These are phyloP conservation scores for Aspergillus fumigatus DNA, from an alignment of 2,329 filamentous ascomycete species.

Conservation along the genomic window DNA sequence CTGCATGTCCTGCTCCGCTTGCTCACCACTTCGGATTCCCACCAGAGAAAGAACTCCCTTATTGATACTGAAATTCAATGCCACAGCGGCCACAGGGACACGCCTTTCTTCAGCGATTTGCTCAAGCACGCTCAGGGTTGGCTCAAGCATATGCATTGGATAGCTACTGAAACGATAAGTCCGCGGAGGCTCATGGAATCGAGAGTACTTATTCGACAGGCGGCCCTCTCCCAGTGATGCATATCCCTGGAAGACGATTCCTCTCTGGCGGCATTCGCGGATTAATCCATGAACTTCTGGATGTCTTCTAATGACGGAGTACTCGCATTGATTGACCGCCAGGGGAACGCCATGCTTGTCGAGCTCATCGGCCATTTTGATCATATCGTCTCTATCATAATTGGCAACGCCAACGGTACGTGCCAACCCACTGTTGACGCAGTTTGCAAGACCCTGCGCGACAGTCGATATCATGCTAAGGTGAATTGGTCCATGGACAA, in stretches of 20 bases:
- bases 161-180: slow-evolving; percentile 40
- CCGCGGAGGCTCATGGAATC: slow-evolving; percentile 34
- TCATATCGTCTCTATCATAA: slow-evolving; percentile 40
- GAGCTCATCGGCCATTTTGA: slow-evolving; percentile 41
- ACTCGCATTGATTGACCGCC: slow-evolving; percentile 45
- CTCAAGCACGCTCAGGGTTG: slow-evolving; percentile 32
- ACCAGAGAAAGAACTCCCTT: slow-evolving; percentile 44
- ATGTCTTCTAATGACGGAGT: slow-evolving; percentile 38
- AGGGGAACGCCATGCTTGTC: slow-evolving; percentile 36
- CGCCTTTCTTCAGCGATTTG: slow-evolving; percentile 33
- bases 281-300: slow-evolving; percentile 40
- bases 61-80: slow-evolving; percentile 43
- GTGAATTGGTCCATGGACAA: slow-evolving; percentile 45
- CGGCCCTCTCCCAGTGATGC: slow-evolving; percentile 39
- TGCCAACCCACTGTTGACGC: slow-evolving; percentile 40
- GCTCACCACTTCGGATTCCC: slow-evolving; percentile 39
- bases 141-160: slow-evolving; percentile 42
- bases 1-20: slow-evolving; percentile 38
- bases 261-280: slow-evolving; percentile 36
- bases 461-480: slow-evolving; percentile 35
- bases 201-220: slow-evolving; percentile 39
- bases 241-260: slow-evolving; percentile 42
- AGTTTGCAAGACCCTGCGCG: slow-evolving; percentile 40
- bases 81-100: slow-evolving; percentile 36
- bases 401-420: slow-evolving; percentile 44